Percentiles rank a stretch among this genome's conserved stretches.
Evolutionary conservation across 192 early-diverging fungal species (phyloP).

Genomic region (Funneliformis geosporum): DNA sequence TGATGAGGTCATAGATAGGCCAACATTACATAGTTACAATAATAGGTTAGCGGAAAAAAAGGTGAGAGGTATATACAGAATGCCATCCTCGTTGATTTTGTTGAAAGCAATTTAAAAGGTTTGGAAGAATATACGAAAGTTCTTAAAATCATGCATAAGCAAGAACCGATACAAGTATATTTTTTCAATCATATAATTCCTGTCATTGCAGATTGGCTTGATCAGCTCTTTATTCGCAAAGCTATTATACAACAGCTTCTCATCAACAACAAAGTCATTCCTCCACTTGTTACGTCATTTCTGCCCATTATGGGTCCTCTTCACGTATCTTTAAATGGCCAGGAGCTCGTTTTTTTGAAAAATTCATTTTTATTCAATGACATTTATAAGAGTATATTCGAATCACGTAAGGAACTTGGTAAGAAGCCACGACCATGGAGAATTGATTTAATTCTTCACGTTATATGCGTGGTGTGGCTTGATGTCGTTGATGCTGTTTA

Average conservation of each 20-base stretch:
- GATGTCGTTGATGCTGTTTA: no score
- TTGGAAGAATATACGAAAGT: neutral
- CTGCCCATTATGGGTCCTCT: no score
- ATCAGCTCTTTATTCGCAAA: no score
- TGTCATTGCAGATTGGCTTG: no score
- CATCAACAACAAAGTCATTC: neutral
- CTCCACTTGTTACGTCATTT: neutral
- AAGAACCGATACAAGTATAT: no score
- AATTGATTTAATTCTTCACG: no score
- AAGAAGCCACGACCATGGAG: no score
- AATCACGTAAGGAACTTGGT: no score
- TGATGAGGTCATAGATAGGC: neutral
- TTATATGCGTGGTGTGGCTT: no score
- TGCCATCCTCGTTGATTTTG: slow-evolving; percentile 21
- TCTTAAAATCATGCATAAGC: no score
- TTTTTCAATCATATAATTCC: no score
- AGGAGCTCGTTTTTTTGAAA: slow-evolving; percentile 4
- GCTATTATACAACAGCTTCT: no score
- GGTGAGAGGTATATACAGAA: slow-evolving; percentile 20
- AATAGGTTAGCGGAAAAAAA: slow-evolving; percentile 5
- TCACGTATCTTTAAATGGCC: neutral
- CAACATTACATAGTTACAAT: slow-evolving; percentile 17
- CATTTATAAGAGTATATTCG: neutral
- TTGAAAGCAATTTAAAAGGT: slow-evolving; percentile 1
- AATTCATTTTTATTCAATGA: slow-evolving; percentile 21